phyloP scores from a whole-genome alignment of 805 yeast species.

The Metschnikowia colocasiae region DNA sequence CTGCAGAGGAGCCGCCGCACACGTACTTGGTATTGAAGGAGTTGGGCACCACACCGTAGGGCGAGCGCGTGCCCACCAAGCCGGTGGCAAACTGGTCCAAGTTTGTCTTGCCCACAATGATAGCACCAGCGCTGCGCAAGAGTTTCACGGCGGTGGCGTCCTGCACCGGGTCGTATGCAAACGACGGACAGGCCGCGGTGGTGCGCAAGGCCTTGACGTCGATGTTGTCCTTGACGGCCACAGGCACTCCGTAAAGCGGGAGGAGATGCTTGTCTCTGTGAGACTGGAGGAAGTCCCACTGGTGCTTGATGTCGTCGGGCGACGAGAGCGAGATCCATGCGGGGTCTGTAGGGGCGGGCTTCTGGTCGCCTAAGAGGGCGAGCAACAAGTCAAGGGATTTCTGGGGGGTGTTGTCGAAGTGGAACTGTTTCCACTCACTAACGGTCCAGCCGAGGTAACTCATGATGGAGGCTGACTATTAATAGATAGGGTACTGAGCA shows the following conservation, averaged over 20 bases:
- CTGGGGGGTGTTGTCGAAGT: constrained; percentile 55
- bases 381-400: constrained; percentile 53
- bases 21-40: constrained; percentile 76
- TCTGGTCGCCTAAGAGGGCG: constrained; percentile 46
- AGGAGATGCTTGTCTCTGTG: constrained; percentile 49
- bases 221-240: constrained; percentile 92
- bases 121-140: constrained; percentile 88
- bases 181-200: constrained; percentile 95
- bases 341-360: constrained; percentile 59
- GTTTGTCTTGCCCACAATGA: constrained; percentile 89
- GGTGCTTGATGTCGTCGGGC: constrained; percentile 59
- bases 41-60: constrained; percentile 86
- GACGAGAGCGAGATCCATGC: constrained; percentile 89
- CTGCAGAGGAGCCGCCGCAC: constrained; percentile 94
- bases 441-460: constrained; percentile 67
- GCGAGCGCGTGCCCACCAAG: constrained; percentile 90
- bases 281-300: constrained; percentile 73
- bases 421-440: constrained; percentile 72
- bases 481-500: neutral
- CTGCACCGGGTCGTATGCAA: constrained; percentile 57
- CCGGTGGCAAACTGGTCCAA: constrained; percentile 98
- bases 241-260: constrained; percentile 89
- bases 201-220: constrained; percentile 80
- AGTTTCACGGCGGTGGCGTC: constrained; percentile 75
- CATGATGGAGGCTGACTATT: neutral